Base-by-base conservation (phyloP, 768 basidiomycete genomes). In the Leucocoprinus leucothites region DNA sequence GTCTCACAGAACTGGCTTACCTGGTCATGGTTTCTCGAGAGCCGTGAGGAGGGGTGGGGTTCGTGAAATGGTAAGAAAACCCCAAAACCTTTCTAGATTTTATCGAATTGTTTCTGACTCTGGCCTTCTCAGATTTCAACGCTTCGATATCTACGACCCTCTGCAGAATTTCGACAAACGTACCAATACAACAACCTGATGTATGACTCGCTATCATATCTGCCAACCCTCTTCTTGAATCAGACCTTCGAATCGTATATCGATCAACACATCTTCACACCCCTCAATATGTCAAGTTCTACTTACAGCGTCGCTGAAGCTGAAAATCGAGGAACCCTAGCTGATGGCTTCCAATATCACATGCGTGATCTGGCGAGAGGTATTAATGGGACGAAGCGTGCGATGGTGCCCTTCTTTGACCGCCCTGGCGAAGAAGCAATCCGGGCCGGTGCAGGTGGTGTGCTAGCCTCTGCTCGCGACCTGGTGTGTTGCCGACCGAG, bases 131-230 rank as follows among this genome's bases (percentile, higher is more conserved):
- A 77, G 75, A 72, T 75, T 40, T 66, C 67, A 9, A 70, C 65
- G 3, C 43, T 77, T 26, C 69, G 68, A 9, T 63, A 73, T 59
- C 66, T 77, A 11, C 66, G 70, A 9, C 72, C 74, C 1, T 76
- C 76, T n/a, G 71, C 77, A 1, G 67, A 67, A 26, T 67, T 73
- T 48, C 63, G 77, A 3, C 69, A 74, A 51, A 73, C 71, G 7
- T 76, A 74, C 53, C 75, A 76, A 51, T 79, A 77, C 59, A 77
- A 74, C 63, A 76, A 79, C 56, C 63, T 77, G 52, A 76, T 76
- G 75, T 78, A 72, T 53, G 71, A 71, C 52, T 67, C 72, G 1
- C 60, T 77, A 0, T 75, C 74, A 2, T 68, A 73, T 54, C 71
- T 79, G 7, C 71, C 73, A 0, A 58, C 61, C 14, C 58, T 71